These are phyloP conservation scores for Rhodofomes roseus DNA, from an alignment of 1,284 basidiomycete genomes.

Conservation along the genomic window DNA sequence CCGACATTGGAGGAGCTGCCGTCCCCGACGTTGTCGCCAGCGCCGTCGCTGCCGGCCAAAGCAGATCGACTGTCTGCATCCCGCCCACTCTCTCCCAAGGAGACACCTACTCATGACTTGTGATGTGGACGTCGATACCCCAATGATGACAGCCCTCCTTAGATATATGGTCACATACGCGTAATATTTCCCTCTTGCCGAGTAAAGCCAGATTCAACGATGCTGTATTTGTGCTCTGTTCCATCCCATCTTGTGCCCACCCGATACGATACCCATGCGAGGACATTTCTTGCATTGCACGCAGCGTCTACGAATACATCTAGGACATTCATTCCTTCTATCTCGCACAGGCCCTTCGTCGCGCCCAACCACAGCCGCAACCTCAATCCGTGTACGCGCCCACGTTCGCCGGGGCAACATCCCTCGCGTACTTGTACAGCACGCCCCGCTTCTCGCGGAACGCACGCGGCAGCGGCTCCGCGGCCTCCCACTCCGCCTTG, in stretches of 20 bases:
- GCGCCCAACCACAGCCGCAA: neutral
- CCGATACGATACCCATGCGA: neutral
- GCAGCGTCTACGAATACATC: neutral
- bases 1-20: neutral
- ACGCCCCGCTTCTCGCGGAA: constrained; percentile 73
- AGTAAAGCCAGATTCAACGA: neutral
- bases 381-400: constrained; percentile 76
- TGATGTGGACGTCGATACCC: neutral
- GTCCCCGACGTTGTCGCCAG: neutral
- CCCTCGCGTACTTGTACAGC: constrained; percentile 72
- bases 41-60: neutral
- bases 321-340: neutral
- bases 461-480: constrained; percentile 45
- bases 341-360: neutral
- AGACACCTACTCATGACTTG: neutral
- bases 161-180: neutral
- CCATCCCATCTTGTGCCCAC: neutral
- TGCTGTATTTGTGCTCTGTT: neutral
- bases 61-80: neutral
- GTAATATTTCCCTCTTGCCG: neutral
- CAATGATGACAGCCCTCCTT: neutral
- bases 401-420: constrained; percentile 75
- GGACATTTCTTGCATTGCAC: neutral
- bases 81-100: neutral
- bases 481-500: constrained; percentile 67